A percentile compares a stretch with the other conserved stretches of the same genome.
These are phyloP conservation scores for Acacia melanoxylon DNA, from an alignment of 306 rosid genomes.

Conservation along the genomic window DNA sequence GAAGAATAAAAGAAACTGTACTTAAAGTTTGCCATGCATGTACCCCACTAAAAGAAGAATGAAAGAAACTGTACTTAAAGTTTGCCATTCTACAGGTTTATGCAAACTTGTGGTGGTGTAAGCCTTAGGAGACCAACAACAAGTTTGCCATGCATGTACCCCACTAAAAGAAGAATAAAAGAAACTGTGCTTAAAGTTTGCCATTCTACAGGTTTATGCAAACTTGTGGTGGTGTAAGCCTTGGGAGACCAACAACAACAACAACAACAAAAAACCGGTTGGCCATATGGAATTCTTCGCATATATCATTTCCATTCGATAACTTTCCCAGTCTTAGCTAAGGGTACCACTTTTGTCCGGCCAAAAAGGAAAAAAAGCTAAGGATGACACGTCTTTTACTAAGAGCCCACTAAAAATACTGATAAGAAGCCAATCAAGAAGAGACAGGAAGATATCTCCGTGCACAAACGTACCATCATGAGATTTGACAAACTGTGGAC, in stretches of 20 bases:
- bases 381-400: conserved; percentile 26
- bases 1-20: not conserved
- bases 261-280: not conserved
- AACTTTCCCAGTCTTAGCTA: not conserved
- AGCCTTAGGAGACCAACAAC: not conserved
- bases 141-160: not conserved
- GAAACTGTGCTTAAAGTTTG: not conserved
- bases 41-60: too few relatives aligned
- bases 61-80: not conserved
- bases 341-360: not conserved
- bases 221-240: not conserved
- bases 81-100: not conserved
- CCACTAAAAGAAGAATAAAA: too few relatives aligned
- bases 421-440: conserved; percentile 32
- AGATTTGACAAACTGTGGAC: conserved; percentile 12
- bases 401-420: conserved; percentile 26
- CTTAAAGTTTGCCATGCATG: not conserved
- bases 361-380: too few relatives aligned
- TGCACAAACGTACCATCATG: conserved; percentile 37
- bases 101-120: not conserved
- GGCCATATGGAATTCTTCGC: not conserved
- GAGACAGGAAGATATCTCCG: conserved; percentile 30
- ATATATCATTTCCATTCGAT: not conserved
- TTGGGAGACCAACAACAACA: not conserved
- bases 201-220: not conserved